These are phyloP conservation scores for Lyophyllum semitale DNA, from an alignment of 768 basidiomycete species.

Conservation along the genomic window DNA sequence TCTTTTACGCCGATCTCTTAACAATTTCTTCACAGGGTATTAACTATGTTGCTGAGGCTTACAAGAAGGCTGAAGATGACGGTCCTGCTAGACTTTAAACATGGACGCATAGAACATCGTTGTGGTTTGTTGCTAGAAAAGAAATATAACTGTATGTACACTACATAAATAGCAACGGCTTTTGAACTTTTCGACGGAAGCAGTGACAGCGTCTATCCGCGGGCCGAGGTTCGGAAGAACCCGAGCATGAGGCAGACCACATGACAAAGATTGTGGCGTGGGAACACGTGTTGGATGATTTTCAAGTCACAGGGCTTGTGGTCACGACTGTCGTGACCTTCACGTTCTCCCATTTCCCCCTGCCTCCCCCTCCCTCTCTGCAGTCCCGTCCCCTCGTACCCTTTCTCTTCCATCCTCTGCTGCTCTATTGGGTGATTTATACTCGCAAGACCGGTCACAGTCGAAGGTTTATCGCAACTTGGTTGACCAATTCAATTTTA, in stretches of 20 bases:
- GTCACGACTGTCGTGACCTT: conserved; percentile 33
- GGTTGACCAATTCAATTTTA: neutral
- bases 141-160: conserved; percentile 10
- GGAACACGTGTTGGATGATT: conserved; percentile 22
- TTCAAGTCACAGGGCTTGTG: conserved; percentile 29
- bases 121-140: conserved; percentile 5
- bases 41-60: conserved; percentile 36
- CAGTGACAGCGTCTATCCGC: too few species aligned
- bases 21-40: conserved; percentile 28
- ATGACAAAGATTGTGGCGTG: conserved; percentile 25
- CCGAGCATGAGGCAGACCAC: conserved; percentile 16
- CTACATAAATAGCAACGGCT: neutral
- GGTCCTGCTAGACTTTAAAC: conserved; percentile 22
- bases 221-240: conserved; percentile 5
- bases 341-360: conserved; percentile 27
- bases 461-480: neutral
- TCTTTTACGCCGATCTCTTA: neutral
- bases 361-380: conserved; percentile 9
- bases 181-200: too few species aligned
- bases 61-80: conserved; percentile 25
- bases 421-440: neutral
- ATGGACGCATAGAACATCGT: neutral
- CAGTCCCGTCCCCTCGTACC: conserved; percentile 3
- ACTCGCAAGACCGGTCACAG: neutral
- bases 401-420: neutral